phyloP scores from a whole-genome alignment of 139 green algal genomes.

The Micractinium conductrix region DNA sequence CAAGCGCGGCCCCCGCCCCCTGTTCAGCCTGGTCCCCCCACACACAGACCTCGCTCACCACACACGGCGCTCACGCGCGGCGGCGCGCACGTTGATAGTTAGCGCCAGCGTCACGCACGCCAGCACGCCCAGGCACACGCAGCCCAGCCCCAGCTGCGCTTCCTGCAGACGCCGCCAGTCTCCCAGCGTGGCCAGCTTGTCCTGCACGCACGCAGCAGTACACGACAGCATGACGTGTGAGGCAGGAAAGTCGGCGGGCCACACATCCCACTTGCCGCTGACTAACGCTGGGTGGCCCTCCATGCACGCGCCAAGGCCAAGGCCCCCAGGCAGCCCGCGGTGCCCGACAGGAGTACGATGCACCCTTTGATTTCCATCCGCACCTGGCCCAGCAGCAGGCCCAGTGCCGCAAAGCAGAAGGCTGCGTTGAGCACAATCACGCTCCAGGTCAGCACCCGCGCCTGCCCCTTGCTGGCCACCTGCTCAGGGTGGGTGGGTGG shows the following conservation, averaged over 20 bases:
- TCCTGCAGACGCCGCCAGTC: not conserved
- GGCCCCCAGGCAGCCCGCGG: too few relatives aligned
- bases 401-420: too few relatives aligned
- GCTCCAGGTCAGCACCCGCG: not conserved
- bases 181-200: not conserved
- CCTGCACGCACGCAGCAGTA: not conserved
- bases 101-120: not conserved
- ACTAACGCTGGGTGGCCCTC: too few relatives aligned
- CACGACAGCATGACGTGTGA: not conserved
- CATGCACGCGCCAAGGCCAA: too few relatives aligned
- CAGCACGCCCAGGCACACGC: conserved; percentile 5
- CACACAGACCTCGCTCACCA: conserved; percentile 4
- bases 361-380: too few relatives aligned
- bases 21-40: too few relatives aligned
- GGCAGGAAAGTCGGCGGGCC: too few relatives aligned
- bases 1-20: too few relatives aligned
- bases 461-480: conserved; percentile 22
- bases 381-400: not conserved
- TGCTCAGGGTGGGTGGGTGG: not conserved
- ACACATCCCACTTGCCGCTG: too few relatives aligned
- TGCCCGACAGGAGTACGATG: too few relatives aligned
- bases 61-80: not conserved
- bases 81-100: not conserved
- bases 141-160: not conserved
- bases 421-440: not conserved